Conservation (phyloP, 352 stramenopile species). For the Globisporangium rhizosaccharum region DNA sequence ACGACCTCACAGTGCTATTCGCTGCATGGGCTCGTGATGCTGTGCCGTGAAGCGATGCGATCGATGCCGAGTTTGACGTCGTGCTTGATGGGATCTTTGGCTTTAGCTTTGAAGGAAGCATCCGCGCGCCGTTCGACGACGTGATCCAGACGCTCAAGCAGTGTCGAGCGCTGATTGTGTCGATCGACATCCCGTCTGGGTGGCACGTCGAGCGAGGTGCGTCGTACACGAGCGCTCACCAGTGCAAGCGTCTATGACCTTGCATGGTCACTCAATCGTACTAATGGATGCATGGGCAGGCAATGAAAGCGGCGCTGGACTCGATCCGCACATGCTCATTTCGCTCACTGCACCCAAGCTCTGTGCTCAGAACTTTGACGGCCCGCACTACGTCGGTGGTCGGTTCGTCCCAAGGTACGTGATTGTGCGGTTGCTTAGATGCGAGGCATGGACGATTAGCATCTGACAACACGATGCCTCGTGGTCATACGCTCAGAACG, state of each 20-base stretch:
- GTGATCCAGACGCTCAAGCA: slow-evolving; percentile 75
- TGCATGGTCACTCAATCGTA: background rate
- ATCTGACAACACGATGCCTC: background rate
- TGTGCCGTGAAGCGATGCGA: slow-evolving; percentile 18
- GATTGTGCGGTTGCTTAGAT: background rate
- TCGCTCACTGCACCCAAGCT: slow-evolving; percentile 97
- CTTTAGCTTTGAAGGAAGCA: slow-evolving; percentile 93
- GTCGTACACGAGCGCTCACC: slow-evolving; percentile 1
- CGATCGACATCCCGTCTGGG: slow-evolving; percentile 97
- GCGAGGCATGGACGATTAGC: background rate
- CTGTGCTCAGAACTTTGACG: slow-evolving; percentile 86
- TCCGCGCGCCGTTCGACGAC: slow-evolving; percentile 88
- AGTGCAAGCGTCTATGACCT: too few species aligned
- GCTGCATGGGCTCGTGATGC: background rate
- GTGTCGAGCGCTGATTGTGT: slow-evolving; percentile 84
- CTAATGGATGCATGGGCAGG: slow-evolving; percentile 18
- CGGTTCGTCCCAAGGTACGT: slow-evolving; percentile 91
- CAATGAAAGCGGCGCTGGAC: slow-evolving; percentile 67
- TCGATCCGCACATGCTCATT: slow-evolving; percentile 92
- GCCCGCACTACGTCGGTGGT: slow-evolving; percentile 95
- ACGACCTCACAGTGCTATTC: background rate
- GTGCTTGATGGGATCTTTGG: slow-evolving; percentile 99
- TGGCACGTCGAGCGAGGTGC: slow-evolving; percentile 94
- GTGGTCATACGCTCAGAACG: slow-evolving; percentile 18
- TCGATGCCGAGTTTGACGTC: slow-evolving; percentile 78